Percentiles rank a stretch among this genome's conserved stretches.
phyloP scores from a whole-genome alignment of 2,329 filamentous ascomycete genomes.

The Rachicladosporium sp. region DNA sequence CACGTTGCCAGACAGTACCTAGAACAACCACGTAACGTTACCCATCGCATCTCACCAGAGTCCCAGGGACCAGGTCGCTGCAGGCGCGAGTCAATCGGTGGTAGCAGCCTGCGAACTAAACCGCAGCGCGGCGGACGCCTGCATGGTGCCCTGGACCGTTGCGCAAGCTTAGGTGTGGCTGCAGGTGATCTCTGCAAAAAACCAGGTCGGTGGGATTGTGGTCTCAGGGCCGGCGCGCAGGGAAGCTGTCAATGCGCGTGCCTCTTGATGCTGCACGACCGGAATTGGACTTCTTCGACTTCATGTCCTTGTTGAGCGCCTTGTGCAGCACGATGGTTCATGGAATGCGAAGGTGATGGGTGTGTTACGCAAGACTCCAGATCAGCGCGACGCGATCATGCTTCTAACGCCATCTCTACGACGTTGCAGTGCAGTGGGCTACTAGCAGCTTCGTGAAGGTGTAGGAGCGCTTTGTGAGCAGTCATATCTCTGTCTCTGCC shows the following conservation, averaged over 20 bases:
- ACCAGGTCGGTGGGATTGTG: slow-evolving; percentile 16
- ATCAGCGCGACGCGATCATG: not conserved
- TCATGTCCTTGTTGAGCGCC: not conserved
- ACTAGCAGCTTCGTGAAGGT: slow-evolving; percentile 1
- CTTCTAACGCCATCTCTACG: not conserved
- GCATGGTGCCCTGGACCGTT: slow-evolving; percentile 9
- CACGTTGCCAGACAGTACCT: too few species aligned
- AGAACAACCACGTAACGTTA: too few species aligned
- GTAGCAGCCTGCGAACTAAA: slow-evolving; percentile 2
- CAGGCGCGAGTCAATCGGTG: slow-evolving; percentile 6
- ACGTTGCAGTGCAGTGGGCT: slow-evolving; percentile 2
- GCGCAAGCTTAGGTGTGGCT: slow-evolving; percentile 20
- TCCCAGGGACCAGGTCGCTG: not conserved
- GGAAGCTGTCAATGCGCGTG: slow-evolving; percentile 11
- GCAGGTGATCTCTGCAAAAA: slow-evolving; percentile 13
- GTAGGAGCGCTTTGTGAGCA: slow-evolving; percentile 5
- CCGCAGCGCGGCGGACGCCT: slow-evolving; percentile 3
- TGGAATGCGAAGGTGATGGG: too few species aligned
- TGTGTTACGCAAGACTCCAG: too few species aligned
- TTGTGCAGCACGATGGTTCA: too few species aligned
- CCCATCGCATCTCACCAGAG: too few species aligned
- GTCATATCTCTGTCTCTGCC: slow-evolving; percentile 3
- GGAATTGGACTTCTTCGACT: slow-evolving; percentile 12
- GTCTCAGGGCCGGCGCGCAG: not conserved
- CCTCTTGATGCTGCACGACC: slow-evolving; percentile 4